Conservation (phyloP, 2,329 filamentous ascomycete genomes). For the Ceratocystis huliohia region DNA sequence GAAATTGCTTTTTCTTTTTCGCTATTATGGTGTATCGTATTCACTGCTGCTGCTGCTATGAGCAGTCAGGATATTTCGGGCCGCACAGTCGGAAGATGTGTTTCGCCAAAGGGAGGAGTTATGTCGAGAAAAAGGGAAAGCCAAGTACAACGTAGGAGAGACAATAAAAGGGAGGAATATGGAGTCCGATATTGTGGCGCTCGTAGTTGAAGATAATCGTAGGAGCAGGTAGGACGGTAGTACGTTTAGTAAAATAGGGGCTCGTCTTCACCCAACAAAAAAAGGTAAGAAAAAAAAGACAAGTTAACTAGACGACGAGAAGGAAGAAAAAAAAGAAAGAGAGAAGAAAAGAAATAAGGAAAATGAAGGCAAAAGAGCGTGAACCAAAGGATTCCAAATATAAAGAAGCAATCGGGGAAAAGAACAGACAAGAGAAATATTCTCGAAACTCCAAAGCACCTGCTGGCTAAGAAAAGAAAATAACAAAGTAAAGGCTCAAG, state of each 20-base stretch:
- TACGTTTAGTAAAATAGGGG: conserved; percentile 4
- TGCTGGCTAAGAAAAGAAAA: conserved; percentile 9
- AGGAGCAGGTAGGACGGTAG: background rate
- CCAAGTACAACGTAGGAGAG: background rate
- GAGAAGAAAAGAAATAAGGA: background rate
- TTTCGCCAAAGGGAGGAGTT: conserved; percentile 10
- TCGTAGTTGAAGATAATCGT: background rate
- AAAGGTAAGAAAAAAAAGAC: background rate
- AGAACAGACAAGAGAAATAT: conserved; percentile 9
- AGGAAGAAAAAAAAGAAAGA: background rate
- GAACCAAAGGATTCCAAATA: background rate
- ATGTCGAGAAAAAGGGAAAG: background rate
- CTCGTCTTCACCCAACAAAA: background rate
- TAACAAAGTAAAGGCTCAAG: background rate
- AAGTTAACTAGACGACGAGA: conserved; percentile 11
- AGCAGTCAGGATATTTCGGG: conserved; percentile 11
- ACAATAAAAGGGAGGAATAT: conserved; percentile 12
- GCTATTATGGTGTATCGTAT: background rate
- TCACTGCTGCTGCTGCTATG: background rate
- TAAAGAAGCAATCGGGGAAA: background rate
- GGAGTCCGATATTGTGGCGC: background rate
- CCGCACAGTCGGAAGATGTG: conserved; percentile 9
- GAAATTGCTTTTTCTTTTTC: background rate
- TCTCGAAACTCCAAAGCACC: conserved; percentile 9
- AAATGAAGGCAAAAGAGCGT: background rate